These are phyloP conservation scores for Manihot esculenta DNA, from an alignment of 441 rosid species.

Conservation along the genomic window DNA sequence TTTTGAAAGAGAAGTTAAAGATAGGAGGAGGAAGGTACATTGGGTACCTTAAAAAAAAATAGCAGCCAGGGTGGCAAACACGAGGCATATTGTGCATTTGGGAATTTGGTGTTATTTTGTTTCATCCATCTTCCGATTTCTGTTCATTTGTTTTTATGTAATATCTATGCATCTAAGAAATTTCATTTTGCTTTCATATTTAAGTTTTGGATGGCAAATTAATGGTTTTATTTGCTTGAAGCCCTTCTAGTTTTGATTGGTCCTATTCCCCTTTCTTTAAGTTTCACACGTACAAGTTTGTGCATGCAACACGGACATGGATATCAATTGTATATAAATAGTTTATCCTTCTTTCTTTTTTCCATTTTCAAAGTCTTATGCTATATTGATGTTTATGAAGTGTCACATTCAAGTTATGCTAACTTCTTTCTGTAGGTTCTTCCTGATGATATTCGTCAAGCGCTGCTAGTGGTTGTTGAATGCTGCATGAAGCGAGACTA, in stretches of 20 bases:
- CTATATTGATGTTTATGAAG: neutral
- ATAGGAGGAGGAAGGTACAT: neutral
- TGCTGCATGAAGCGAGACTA: constrained; percentile 88
- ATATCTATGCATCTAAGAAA: neutral
- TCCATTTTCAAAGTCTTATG: neutral
- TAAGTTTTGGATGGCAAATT: neutral
- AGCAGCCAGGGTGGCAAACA: neutral
- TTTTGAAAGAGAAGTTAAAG: neutral
- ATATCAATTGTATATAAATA: neutral
- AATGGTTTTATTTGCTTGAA: neutral
- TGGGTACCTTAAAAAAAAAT: neutral
- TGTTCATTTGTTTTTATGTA: neutral
- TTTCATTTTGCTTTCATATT: neutral
- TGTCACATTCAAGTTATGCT: constrained; percentile 1
- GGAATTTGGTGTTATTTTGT: neutral
- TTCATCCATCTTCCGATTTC: neutral
- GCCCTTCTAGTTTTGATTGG: neutral
- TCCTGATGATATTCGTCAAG: constrained; percentile 82
- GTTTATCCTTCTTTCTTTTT: neutral
- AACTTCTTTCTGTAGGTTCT: constrained; percentile 49
- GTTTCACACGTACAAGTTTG: neutral
- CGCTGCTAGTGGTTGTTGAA: constrained; percentile 68
- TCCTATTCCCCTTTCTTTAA: neutral
- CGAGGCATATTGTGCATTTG: neutral
- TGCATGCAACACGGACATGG: neutral